phyloP scores from a whole-genome alignment of 106 monocot species.

The Dioscorea alata region DNA sequence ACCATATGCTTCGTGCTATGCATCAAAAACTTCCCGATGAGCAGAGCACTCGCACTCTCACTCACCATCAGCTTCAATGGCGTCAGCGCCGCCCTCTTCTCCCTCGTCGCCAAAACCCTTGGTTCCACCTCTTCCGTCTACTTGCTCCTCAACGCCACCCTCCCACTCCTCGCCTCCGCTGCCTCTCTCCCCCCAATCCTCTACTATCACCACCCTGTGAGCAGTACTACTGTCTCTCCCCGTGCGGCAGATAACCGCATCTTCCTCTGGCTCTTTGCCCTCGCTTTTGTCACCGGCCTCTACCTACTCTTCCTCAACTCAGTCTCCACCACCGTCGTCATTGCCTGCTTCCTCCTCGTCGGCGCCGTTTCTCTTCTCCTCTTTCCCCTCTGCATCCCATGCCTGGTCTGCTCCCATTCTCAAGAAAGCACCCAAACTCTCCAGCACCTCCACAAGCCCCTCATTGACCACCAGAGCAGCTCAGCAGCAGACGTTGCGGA shows the following conservation, averaged over 20 bases:
- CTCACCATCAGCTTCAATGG: constrained; percentile 85
- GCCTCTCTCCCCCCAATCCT: constrained; percentile 53
- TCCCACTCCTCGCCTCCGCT: constrained; percentile 51
- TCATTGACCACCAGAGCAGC: constrained; percentile 10
- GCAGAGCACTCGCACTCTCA: constrained; percentile 63
- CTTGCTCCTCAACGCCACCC: constrained; percentile 70
- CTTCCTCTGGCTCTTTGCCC: constrained; percentile 57
- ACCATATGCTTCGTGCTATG: constrained; percentile 84
- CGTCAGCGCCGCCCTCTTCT: constrained; percentile 70
- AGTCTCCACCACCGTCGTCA: constrained; percentile 14
- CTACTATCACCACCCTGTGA: constrained; percentile 24
- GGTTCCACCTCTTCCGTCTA: constrained; percentile 39
- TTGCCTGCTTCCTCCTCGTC: constrained; percentile 31
- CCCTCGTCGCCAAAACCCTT: constrained; percentile 48
- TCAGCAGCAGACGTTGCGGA: neutral
- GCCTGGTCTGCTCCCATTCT: constrained; percentile 27
- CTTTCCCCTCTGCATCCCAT: constrained; percentile 58
- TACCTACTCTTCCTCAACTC: constrained; percentile 69
- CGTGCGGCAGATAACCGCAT: constrained; percentile 26
- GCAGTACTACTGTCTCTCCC: constrained; percentile 6
- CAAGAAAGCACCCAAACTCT: constrained; percentile 13
- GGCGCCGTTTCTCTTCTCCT: constrained; percentile 56
- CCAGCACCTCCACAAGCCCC: constrained; percentile 20
- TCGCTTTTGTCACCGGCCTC: constrained; percentile 77
- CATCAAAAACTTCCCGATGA: constrained; percentile 53